Evolutionary conservation across 139 green algal species (phyloP), one percentile per base, ranked within the genome.

Genomic region (Penium margaritaceum): DNA sequence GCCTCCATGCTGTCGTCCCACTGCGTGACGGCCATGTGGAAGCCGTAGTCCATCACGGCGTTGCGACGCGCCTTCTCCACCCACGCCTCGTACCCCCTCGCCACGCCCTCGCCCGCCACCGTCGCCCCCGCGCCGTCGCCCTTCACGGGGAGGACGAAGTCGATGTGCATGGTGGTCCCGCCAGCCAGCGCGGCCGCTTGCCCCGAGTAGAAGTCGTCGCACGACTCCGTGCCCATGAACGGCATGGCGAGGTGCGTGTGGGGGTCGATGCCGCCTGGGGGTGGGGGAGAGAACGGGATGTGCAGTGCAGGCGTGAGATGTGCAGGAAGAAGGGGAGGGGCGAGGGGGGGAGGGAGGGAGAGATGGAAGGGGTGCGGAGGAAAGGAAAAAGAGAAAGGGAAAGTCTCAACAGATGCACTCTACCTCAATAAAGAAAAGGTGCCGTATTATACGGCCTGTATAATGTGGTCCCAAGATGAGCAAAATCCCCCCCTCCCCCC

Each of bases 191-290:
- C 93, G 1, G 92, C 93, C 21, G 77, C 47, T 30, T 81, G 72
- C 15, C 41, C 68, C 78, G 65, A 89, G 72, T 79, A 88, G 70
- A 91, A 96, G 70, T 94, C 90, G 64, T 96, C 91, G 55, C 72
- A 86, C 1, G 89, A 70, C 14, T 89, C 82, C 0, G 86, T 78
- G 0, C 92, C 91, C 89, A 95, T 95, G 83, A 96, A 97, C 3
- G 90, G 90, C 87, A 96, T 95, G n/a, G 87, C 86, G 39, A 98
- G 75, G 72, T 98, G 93, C 0, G 93, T 97, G 81, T 98, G 93
- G 0, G 93, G 90, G 82, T 98, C 93, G 27, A 98, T 97, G 61
- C 93, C 93, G 0, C 93, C 93, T 27, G 93, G 38, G 5, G 17
- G 35, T 6, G 3, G 14, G 30, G 27, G n/a, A 29, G 5, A 32